A percentile compares a stretch with the other conserved stretches of the same genome.
These are phyloP conservation scores for Dillenia turbinata DNA, from an alignment of 164 flowering plant species.

Conservation along the genomic window DNA sequence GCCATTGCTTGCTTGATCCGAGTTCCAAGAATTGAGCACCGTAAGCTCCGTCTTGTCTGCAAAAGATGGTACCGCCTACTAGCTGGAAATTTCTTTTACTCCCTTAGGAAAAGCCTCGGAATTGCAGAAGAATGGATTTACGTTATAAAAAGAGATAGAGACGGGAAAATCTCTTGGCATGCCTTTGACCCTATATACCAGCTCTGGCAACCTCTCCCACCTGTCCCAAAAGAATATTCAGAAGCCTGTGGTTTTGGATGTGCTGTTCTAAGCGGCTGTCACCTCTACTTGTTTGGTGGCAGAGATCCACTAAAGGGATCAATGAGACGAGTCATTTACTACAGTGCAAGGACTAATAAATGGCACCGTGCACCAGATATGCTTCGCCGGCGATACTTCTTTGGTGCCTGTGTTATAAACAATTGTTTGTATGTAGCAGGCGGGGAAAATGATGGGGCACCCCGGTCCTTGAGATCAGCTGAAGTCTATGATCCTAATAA, in stretches of 20 bases:
- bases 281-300: constrained; percentile 81
- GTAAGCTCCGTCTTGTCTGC: constrained; percentile 76
- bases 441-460: constrained; percentile 75
- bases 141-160: constrained; percentile 71
- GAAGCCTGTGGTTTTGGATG: constrained; percentile 78
- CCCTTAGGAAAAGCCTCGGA: constrained; percentile 65
- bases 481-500: constrained; percentile 84
- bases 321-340: constrained; percentile 75
- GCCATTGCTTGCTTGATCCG: constrained; percentile 88
- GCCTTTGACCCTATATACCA: constrained; percentile 80
- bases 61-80: constrained; percentile 84
- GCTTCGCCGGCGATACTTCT: constrained; percentile 72
- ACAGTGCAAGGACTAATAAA: constrained; percentile 76
- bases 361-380: constrained; percentile 97
- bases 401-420: constrained; percentile 83
- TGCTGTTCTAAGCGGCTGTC: constrained; percentile 80
- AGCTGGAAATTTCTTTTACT: constrained; percentile 71
- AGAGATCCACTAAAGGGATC: constrained; percentile 76
- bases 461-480: constrained; percentile 62
- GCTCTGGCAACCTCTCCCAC: constrained; percentile 90
- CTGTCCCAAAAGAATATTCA: constrained; percentile 71
- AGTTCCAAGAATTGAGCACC: constrained; percentile 71
- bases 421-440: constrained; percentile 89
- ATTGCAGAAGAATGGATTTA: constrained; percentile 88
- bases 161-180: constrained; percentile 77